Evolutionary conservation across 495 filamentous ascomycete species (phyloP).

Genomic region (Lindgomyces ingoldianus): DNA sequence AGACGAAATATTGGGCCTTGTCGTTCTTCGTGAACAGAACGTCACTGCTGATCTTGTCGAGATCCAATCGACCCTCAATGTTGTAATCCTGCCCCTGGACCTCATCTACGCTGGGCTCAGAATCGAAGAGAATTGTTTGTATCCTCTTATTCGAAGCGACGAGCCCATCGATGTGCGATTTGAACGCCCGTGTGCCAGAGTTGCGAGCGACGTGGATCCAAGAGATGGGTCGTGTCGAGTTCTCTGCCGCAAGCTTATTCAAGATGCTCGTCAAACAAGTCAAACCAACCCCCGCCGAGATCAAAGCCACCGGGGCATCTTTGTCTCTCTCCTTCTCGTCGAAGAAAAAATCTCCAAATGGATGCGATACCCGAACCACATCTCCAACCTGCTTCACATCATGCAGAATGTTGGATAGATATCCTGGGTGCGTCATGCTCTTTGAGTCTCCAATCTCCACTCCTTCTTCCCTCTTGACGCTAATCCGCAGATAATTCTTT

Average conservation of each 20-base stretch:
- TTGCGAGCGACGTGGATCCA: conserved; percentile 64
- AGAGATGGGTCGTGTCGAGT: conserved; percentile 53
- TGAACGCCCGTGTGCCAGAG: conserved; percentile 53
- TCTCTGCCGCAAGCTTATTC: conserved; percentile 55
- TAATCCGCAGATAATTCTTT: conserved; percentile 66
- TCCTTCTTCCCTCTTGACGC: conserved; percentile 66
- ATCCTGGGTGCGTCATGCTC: conserved; percentile 56
- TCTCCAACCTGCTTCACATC: conserved; percentile 60
- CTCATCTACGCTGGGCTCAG: conserved; percentile 47
- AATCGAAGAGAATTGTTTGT: conserved; percentile 47
- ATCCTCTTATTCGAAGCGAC: conserved; percentile 49
- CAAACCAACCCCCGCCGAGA: conserved; percentile 70
- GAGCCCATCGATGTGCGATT: conserved; percentile 52
- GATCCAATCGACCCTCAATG: conserved; percentile 56
- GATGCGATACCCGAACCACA: conserved; percentile 63
- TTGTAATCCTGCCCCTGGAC: conserved; percentile 59
- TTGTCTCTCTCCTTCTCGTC: conserved; percentile 46
- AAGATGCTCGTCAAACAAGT: conserved; percentile 69
- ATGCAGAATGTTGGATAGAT: conserved; percentile 71
- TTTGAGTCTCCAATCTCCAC: conserved; percentile 48
- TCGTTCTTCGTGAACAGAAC: conserved; percentile 57
- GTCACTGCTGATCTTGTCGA: conserved; percentile 53
- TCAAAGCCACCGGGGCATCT: conserved; percentile 60
- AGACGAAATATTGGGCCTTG: conserved; percentile 66
- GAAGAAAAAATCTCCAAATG: conserved; percentile 70